phyloP scores from a whole-genome alignment of 106 monocot genomes.

The Phalaenopsis equestris region DNA sequence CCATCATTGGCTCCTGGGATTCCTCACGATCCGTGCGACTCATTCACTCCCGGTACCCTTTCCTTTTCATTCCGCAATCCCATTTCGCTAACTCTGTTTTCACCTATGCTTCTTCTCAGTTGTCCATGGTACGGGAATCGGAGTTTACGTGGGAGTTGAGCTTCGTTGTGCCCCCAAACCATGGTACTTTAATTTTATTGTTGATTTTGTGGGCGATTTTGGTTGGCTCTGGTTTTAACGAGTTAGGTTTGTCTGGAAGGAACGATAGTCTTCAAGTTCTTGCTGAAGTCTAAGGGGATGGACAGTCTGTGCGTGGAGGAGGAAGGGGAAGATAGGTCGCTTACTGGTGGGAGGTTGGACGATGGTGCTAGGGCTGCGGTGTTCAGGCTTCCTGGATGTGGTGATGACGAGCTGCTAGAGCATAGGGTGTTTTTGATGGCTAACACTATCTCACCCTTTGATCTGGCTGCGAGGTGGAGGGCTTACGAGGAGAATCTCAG shows the following conservation, averaged over 20 bases:
- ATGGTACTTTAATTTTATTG: constrained; percentile 31
- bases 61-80: neutral
- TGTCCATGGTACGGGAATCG: constrained; percentile 68
- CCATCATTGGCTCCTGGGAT: constrained; percentile 71
- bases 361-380: constrained; percentile 38
- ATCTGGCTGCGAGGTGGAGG: constrained; percentile 88
- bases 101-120: constrained; percentile 11
- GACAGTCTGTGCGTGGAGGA: constrained; percentile 49
- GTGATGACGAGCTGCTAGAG: constrained; percentile 29
- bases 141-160: constrained; percentile 80
- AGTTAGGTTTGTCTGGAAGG: constrained; percentile 24
- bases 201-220: neutral
- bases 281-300: constrained; percentile 60
- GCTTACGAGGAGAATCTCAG: constrained; percentile 64
- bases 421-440: constrained; percentile 49
- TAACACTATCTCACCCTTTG: constrained; percentile 67
- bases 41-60: neutral
- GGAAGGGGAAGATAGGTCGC: constrained; percentile 55
- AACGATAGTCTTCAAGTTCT: constrained; percentile 77
- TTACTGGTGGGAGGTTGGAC: constrained; percentile 47
- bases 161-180: constrained; percentile 76
- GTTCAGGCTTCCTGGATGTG: constrained; percentile 22
- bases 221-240: neutral
- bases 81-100: neutral
- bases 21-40: constrained; percentile 50